These are phyloP conservation scores for Tolypocladium capitatum DNA, from an alignment of 2,329 filamentous ascomycete genomes.

Conservation along the genomic window DNA sequence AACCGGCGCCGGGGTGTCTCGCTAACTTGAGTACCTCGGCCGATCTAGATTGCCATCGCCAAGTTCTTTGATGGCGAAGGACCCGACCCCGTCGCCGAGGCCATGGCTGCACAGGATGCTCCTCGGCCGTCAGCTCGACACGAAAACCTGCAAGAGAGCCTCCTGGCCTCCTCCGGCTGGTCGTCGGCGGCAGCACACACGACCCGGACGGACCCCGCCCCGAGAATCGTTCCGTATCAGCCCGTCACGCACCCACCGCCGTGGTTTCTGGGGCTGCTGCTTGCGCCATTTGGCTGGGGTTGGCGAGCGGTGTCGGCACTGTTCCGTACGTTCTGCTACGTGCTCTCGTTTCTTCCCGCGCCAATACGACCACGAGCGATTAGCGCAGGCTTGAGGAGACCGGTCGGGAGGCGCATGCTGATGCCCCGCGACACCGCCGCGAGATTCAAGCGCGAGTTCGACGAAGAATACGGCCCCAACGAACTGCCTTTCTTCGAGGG, in stretches of 20 bases:
- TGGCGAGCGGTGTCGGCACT: constrained; percentile 58
- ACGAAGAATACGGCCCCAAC: constrained; percentile 74
- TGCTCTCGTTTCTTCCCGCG: constrained; percentile 70
- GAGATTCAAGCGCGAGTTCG: constrained; percentile 82
- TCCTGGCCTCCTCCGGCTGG: constrained; percentile 21
- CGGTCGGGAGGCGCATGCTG: constrained; percentile 59
- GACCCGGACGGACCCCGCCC: constrained; percentile 50
- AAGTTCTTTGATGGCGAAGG: constrained; percentile 97
- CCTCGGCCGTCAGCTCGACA: constrained; percentile 51
- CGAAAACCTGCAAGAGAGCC: constrained; percentile 59
- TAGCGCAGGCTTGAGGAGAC: constrained; percentile 42
- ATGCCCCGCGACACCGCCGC: constrained; percentile 79
- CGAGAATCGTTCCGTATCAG: constrained; percentile 69
- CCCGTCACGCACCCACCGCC: constrained; percentile 57
- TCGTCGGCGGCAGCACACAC: constrained; percentile 11
- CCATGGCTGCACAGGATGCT: constrained; percentile 48
- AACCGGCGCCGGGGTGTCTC: not conserved
- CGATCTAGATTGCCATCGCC: constrained; percentile 70
- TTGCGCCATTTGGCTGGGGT: constrained; percentile 69
- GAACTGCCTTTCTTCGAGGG: constrained; percentile 70
- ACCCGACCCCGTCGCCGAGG: constrained; percentile 67
- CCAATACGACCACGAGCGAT: constrained; percentile 41
- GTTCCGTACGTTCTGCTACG: constrained; percentile 60
- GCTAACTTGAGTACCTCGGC: not conserved
- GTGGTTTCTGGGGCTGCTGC: constrained; percentile 62